Conservation (phyloP, 768 basidiomycete genomes). For the Mycena galericulata region DNA sequence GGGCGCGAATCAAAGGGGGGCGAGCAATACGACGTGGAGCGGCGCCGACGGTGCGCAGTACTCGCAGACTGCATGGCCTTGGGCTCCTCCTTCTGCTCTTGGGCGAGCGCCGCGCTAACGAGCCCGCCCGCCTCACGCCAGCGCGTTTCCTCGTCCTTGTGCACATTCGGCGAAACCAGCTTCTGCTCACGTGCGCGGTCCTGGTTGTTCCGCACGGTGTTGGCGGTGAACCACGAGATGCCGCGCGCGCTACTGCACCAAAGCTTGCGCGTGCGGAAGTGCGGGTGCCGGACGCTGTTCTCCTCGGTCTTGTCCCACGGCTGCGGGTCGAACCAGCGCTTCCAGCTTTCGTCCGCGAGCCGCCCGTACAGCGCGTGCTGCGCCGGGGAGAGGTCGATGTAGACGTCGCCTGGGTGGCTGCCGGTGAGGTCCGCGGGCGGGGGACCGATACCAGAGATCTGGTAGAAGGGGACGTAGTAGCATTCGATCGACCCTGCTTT, state of each 20-base stretch:
- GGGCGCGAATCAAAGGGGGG: neutral
- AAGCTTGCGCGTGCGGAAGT: conserved; percentile 6
- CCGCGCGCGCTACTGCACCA: conserved; percentile 15
- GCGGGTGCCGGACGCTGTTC: conserved; percentile 13
- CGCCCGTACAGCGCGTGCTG: conserved; percentile 11
- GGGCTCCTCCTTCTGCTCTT: neutral
- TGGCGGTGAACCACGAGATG: conserved; percentile 12
- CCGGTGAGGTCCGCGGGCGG: conserved; percentile 11
- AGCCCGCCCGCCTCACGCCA: conserved; percentile 18
- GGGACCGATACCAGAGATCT: conserved; percentile 12
- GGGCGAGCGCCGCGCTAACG: neutral
- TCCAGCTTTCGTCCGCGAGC: conserved; percentile 6
- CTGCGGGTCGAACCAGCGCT: conserved; percentile 28
- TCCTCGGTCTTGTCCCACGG: neutral
- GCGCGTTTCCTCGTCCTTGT: conserved; percentile 6
- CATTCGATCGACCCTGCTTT: neutral
- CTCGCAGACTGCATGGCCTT: neutral
- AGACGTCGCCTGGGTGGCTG: conserved; percentile 13
- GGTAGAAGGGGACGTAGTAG: conserved; percentile 7
- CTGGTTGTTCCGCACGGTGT: conserved; percentile 3
- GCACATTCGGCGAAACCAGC: neutral
- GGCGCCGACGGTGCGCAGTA: neutral
- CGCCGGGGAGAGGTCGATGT: conserved; percentile 9
- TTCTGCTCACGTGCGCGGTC: neutral
- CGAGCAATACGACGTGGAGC: neutral